Base-by-base conservation (phyloP, 2,329 filamentous ascomycete species). In the Dothidotthia symphoricarpi region DNA sequence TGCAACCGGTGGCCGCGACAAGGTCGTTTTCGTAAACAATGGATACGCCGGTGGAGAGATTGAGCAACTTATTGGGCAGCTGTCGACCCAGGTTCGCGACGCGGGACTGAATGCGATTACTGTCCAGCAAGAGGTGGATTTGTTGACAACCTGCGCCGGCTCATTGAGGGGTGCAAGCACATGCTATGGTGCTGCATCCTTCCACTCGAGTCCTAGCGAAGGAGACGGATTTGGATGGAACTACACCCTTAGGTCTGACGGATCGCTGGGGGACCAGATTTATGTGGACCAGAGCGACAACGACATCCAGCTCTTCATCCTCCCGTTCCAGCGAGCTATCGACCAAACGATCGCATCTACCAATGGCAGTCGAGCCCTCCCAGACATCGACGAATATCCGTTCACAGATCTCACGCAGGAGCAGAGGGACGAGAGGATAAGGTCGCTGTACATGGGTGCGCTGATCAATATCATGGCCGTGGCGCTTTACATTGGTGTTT, bases 161-260 rank as follows among this genome's bases (percentile, higher is more conserved):
- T 70, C 70, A 1, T 57, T 75, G 43, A 59, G 72, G 17, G 86
- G 86, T 13, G 81, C 85, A 1, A 85, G 84, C 10, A 70, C 67
- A 1, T 93, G 87, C 64, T 89, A 83, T 58, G 85, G 79, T 13
- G 88, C 85, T 7, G 77, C 85, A 1, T 79, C 85, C 4, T 91
- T 94, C 69, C 73, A 81, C 36, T 83, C 83, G 0, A 94, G 87
- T 4, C 87, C 88, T 0, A 75, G 67, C 1, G 83, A 93, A 68
- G 87, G 87, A 8, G 47, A 63, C 1, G 76, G 75, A 6, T 76
- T 77, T 2, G 66, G 78, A 29, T 95, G 90, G 90, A 94, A 93
- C 66, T 96, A 95, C 60, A 90, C 87, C 0, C 73, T 95, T 16
- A 76, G 86, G 39, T 82, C 82, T 3, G 90, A 95, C 60, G 83